Conservation (phyloP, 75 land plant species). For the Sequoiadendron giganteum region DNA sequence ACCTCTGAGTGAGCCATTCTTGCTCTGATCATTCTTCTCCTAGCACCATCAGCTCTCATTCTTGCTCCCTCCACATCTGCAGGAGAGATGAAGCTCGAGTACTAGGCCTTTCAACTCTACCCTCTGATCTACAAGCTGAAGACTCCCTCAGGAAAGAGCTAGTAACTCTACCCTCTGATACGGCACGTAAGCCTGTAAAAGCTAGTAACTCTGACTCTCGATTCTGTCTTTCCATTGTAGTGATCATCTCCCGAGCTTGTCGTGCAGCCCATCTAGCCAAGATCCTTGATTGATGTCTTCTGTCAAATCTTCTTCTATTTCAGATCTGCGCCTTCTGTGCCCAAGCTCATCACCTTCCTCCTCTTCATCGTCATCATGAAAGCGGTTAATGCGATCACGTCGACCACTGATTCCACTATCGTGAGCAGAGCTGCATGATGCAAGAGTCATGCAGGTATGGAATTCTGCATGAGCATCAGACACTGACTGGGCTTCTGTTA, state of each 20-base stretch:
- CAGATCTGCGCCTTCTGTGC: conserved; percentile 48
- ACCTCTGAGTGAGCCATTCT: conserved; percentile 26
- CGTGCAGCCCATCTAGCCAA: conserved; percentile 77
- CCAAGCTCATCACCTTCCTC: conserved; percentile 41
- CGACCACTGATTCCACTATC: conserved; percentile 17
- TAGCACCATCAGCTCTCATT: conserved; percentile 39
- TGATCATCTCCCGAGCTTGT: conserved; percentile 80
- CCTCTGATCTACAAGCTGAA: conserved; percentile 37
- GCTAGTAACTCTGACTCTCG: conserved; percentile 83
- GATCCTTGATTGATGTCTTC: conserved; percentile 68
- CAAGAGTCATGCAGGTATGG: no score
- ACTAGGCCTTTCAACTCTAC: conserved; percentile 46
- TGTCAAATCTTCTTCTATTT: conserved; percentile 42
- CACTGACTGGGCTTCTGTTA: no score
- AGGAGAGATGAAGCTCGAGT: conserved; percentile 65
- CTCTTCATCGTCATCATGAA: conserved; percentile 4
- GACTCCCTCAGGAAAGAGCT: conserved; percentile 83
- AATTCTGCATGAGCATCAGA: no score
- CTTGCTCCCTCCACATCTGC: conserved; percentile 85
- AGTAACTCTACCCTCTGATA: conserved; percentile 85
- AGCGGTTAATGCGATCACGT: conserved; percentile 20
- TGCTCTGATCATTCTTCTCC: conserved; percentile 23
- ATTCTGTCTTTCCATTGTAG: conserved; percentile 82
- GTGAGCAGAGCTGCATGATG: conserved; percentile 62
- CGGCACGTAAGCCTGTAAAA: conserved; percentile 76